A percentile compares a stretch with the other conserved stretches of the same genome.
These are phyloP conservation scores for Fusarium nematophilum DNA, from an alignment of 2,329 filamentous ascomycete species.

Conservation along the genomic window DNA sequence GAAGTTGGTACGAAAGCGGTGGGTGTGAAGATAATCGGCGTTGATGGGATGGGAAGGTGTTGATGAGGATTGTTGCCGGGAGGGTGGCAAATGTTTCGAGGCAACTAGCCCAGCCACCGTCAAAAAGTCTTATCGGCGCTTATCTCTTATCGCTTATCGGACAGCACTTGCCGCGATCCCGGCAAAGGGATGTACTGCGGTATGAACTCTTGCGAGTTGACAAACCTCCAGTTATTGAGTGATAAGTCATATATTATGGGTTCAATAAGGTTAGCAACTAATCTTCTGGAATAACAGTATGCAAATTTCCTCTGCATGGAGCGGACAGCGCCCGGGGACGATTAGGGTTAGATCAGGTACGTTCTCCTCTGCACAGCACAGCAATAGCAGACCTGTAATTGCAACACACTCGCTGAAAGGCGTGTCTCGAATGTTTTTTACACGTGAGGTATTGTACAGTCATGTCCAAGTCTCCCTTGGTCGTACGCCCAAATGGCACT, in stretches of 20 bases:
- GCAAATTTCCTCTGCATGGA: too few species aligned
- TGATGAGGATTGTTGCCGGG: constrained; percentile 9
- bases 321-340: too few species aligned
- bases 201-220: too few species aligned
- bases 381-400: too few species aligned
- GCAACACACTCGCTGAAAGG: neutral
- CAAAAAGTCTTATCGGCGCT: constrained; percentile 30
- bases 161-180: neutral
- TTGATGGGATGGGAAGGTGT: neutral
- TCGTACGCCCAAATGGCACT: constrained; percentile 5
- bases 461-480: constrained; percentile 20
- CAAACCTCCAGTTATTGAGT: too few species aligned
- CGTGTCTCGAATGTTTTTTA: constrained; percentile 9
- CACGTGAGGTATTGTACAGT: constrained; percentile 43
- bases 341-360: too few species aligned
- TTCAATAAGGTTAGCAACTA: too few species aligned
- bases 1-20: constrained; percentile 17
- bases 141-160: constrained; percentile 1
- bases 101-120: constrained; percentile 25
- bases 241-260: too few species aligned
- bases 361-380: neutral
- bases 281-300: too few species aligned
- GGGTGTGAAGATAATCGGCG: neutral
- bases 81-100: constrained; percentile 38
- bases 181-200: too few species aligned